Conservation (phyloP, 2,329 filamentous ascomycete species). For the Aspergillus fischeri region DNA sequence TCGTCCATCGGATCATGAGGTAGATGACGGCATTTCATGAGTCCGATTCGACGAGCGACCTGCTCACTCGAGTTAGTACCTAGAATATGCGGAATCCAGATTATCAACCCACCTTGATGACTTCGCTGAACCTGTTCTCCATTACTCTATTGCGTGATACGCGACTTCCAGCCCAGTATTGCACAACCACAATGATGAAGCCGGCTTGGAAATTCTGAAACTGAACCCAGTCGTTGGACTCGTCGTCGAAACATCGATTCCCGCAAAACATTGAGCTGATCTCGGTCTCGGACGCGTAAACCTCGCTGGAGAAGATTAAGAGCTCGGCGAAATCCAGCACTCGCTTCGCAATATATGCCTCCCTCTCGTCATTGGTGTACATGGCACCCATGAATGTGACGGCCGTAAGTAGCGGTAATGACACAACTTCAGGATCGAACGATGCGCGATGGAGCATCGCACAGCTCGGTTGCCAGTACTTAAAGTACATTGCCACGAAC, state of each 20-base stretch:
- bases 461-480: constrained; percentile 44
- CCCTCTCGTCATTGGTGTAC: constrained; percentile 40
- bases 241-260: constrained; percentile 14
- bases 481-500: constrained; percentile 42
- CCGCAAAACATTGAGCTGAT: constrained; percentile 32
- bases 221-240: constrained; percentile 28
- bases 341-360: constrained; percentile 35
- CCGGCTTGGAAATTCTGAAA: constrained; percentile 43
- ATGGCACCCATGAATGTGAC: constrained; percentile 44
- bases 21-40: constrained; percentile 36
- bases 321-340: constrained; percentile 43
- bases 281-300: constrained; percentile 40
- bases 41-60: constrained; percentile 38
- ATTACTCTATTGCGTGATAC: constrained; percentile 38
- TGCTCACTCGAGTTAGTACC: constrained; percentile 9
- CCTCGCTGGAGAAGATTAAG: constrained; percentile 40
- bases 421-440: constrained; percentile 37
- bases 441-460: constrained; percentile 41
- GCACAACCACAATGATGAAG: constrained; percentile 38
- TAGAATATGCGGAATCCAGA: background rate
- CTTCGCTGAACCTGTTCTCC: constrained; percentile 41
- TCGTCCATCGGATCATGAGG: constrained; percentile 37
- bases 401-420: constrained; percentile 37
- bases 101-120: constrained; percentile 34
- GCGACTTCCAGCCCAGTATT: constrained; percentile 43